Evolutionary conservation across 805 yeast genomes (phyloP).

Genomic region (Myxozyma vanderwaltii): DNA sequence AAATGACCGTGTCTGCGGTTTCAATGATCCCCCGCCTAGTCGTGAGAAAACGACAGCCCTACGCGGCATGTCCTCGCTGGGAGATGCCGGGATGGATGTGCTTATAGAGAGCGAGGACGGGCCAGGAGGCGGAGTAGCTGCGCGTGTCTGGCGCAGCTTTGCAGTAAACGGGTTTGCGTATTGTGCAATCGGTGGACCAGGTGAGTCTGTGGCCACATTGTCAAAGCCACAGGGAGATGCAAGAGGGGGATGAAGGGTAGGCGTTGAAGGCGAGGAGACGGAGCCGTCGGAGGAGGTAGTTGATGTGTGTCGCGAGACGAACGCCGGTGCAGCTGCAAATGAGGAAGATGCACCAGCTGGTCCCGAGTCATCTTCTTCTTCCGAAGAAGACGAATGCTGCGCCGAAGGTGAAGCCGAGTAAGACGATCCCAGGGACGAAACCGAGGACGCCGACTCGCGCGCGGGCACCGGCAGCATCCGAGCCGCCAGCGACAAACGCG

Average conservation of each 20-base stretch:
- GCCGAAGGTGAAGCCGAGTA: conserved; percentile 6
- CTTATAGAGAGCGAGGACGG: neutral
- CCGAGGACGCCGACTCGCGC: conserved; percentile 11
- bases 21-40: conserved; percentile 27
- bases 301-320: conserved; percentile 4
- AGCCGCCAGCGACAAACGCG: conserved; percentile 6
- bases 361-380: conserved; percentile 11
- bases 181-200: neutral
- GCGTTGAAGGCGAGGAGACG: conserved; percentile 5
- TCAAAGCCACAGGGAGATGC: neutral
- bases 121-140: conserved; percentile 2
- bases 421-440: conserved; percentile 12
- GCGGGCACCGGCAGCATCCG: neutral
- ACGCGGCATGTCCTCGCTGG: conserved; percentile 25
- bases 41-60: conserved; percentile 30
- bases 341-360: neutral
- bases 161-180: neutral
- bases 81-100: neutral
- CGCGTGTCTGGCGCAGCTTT: neutral
- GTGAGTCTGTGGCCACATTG: conserved; percentile 1
- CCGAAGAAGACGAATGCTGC: conserved; percentile 7
- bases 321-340: neutral
- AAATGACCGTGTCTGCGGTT: conserved; percentile 31
- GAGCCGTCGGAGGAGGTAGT: conserved; percentile 7
- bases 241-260: conserved; percentile 1